Percentiles rank a stretch among this genome's conserved stretches.
These are phyloP conservation scores for Metroxylon sagu DNA, from an alignment of 176 grass and related monocot species.

Conservation along the genomic window DNA sequence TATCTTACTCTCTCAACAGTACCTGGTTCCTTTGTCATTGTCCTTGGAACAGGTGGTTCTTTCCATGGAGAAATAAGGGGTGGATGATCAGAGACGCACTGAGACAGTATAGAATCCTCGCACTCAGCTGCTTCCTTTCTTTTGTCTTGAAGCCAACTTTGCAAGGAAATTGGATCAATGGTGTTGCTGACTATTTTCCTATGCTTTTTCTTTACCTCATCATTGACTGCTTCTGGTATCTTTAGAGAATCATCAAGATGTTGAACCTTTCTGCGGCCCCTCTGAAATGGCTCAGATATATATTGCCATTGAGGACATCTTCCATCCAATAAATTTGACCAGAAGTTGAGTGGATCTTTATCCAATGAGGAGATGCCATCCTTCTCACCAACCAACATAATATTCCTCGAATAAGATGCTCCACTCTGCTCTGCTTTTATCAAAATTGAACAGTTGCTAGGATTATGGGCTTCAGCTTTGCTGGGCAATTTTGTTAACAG, in stretches of 20 bases:
- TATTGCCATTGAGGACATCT: constrained; percentile 60
- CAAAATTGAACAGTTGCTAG: constrained; percentile 19
- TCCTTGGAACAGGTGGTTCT: constrained; percentile 35
- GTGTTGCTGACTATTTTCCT: constrained; percentile 33
- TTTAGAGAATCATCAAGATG: constrained; percentile 32
- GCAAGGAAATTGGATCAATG: constrained; percentile 24
- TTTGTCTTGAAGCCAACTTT: constrained; percentile 24
- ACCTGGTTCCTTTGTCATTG: not conserved
- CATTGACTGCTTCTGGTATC: constrained; percentile 33
- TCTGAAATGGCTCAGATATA: constrained; percentile 58
- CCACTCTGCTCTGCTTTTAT: constrained; percentile 48
- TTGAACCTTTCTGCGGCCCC: constrained; percentile 66
- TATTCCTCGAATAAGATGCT: constrained; percentile 53
- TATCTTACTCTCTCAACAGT: not conserved
- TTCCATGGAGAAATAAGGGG: constrained; percentile 39
- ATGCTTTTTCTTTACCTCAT: constrained; percentile 41
- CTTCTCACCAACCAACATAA: constrained; percentile 59
- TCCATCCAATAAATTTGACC: constrained; percentile 61
- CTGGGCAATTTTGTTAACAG: constrained; percentile 30
- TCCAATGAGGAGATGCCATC: constrained; percentile 47
- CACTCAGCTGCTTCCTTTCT: constrained; percentile 12
- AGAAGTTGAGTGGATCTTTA: constrained; percentile 63
- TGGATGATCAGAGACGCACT: constrained; percentile 27
- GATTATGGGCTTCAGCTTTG: constrained; percentile 24
- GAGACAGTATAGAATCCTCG: constrained; percentile 18